Evolutionary conservation across 208 protist species (phyloP), one percentile per base, ranked within the genome.

Genomic region (Tritrichomonas foetus): DNA sequence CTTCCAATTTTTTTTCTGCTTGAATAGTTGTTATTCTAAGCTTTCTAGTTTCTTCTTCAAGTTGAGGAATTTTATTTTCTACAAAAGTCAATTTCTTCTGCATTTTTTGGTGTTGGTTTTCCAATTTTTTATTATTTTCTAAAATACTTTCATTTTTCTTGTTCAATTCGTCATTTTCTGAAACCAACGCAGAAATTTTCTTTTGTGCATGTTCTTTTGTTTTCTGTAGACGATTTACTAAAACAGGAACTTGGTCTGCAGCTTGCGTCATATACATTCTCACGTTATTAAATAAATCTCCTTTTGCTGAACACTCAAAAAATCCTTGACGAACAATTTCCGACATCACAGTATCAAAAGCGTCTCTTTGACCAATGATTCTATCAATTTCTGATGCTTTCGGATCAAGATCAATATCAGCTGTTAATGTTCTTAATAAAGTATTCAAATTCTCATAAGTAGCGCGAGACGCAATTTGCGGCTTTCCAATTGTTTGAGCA

Each of bases 291-390:
- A 89, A 33, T 39, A 89, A 53, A 27, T 89, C 78, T 3, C 78
- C 78, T 89, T 89, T 53, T 50, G 41, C 27, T 22, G n/a, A 20
- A 47, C 78, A 89, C 39, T 89, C 78, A 27, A 57, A 47, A 39
- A 89, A 89, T 33, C 47, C 41, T 89, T 89, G 78, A 57, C 78
- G 3, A 33, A 89, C 47, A 39, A 89, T 89, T 57, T 89, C 78
- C 27, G 47, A 57, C 74, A 82, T 82, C 11, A 82, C 41, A 50
- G 74, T 82, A 82, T 82, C 41, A 50, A 47, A 82, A 22, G 74
- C 74, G 30, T 82, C 74, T 47, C 74, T 36, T 41, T 82, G 74
- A 30, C 27, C 41, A 30, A 47, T 41, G 8, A 82, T 30, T 50
- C 30, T 44, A 50, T 82, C 33, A 0, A 20, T 41, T 50, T 82